Evolutionary conservation across 2,329 filamentous ascomycete genomes (phyloP).

Genomic region (Didymella pomorum): DNA sequence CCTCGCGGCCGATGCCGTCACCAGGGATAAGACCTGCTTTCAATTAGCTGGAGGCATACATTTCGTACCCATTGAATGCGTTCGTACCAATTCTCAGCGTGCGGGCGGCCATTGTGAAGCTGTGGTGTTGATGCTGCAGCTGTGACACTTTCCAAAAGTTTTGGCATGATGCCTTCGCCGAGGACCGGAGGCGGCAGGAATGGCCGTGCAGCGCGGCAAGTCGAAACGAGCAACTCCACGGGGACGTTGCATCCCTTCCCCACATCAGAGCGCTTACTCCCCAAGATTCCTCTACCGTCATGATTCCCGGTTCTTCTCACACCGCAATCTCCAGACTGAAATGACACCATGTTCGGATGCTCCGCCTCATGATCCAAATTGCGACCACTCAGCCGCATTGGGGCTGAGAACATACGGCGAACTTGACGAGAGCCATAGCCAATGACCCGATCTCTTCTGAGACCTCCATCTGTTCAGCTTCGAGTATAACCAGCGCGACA

Average conservation of each 20-base stretch:
- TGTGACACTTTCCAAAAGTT: conserved; percentile 22
- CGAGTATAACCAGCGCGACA: too few relatives aligned
- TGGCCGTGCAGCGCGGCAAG: neutral
- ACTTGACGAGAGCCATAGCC: too few relatives aligned
- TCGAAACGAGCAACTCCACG: neutral
- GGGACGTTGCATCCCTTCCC: neutral
- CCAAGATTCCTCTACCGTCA: too few relatives aligned
- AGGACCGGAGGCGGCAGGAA: conserved; percentile 3
- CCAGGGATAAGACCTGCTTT: conserved; percentile 89
- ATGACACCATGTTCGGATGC: too few relatives aligned
- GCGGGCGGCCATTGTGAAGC: conserved; percentile 41
- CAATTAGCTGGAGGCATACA: conserved; percentile 13
- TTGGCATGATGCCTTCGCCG: conserved; percentile 20
- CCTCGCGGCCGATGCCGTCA: conserved; percentile 97
- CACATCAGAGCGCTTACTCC: too few relatives aligned
- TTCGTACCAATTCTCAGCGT: conserved; percentile 41
- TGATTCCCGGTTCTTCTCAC: too few relatives aligned
- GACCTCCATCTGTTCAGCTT: too few relatives aligned
- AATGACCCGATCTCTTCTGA: too few relatives aligned
- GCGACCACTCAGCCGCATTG: too few relatives aligned
- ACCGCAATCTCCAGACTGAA: too few relatives aligned
- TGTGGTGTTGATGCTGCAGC: conserved; percentile 18
- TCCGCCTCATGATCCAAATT: too few relatives aligned
- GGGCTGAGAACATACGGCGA: too few relatives aligned
- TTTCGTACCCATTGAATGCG: neutral